These are phyloP conservation scores for Xylariaceae sp. DNA, from an alignment of 2,329 filamentous ascomycete genomes.

Conservation along the genomic window DNA sequence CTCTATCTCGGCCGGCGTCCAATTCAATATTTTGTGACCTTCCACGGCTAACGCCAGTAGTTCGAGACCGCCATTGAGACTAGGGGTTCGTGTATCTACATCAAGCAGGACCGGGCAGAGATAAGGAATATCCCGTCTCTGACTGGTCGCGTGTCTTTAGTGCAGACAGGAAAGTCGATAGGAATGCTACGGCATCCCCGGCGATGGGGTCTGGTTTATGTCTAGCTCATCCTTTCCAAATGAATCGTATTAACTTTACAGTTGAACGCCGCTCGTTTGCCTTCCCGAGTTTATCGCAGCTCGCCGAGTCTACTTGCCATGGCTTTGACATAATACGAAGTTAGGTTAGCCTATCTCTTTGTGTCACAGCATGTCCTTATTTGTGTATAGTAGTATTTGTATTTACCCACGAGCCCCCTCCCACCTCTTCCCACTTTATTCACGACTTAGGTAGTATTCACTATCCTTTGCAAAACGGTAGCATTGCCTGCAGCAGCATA, in stretches of 20 bases:
- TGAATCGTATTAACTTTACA: constrained; percentile 1
- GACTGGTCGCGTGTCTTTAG: constrained; percentile 23
- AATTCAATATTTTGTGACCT: background rate
- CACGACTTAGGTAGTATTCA: too few species aligned
- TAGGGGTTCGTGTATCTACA: constrained; percentile 1
- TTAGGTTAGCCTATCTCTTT: constrained; percentile 5
- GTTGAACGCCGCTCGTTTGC: constrained; percentile 4
- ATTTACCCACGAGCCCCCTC: too few species aligned
- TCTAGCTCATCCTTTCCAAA: constrained; percentile 10
- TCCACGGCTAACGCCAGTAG: constrained; percentile 1
- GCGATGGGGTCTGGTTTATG: constrained; percentile 16
- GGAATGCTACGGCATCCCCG: constrained; percentile 27
- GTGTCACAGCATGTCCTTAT: too few species aligned
- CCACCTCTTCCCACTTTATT: too few species aligned
- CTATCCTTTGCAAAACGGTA: background rate
- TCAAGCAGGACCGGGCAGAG: constrained; percentile 17
- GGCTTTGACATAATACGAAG: constrained; percentile 18
- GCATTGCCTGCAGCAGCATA: constrained; percentile 19
- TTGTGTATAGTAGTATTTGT: too few species aligned
- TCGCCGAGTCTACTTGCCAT: constrained; percentile 11
- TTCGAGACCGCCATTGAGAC: background rate
- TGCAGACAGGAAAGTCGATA: constrained; percentile 11
- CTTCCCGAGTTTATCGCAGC: constrained; percentile 14
- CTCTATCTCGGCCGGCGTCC: constrained; percentile 19
- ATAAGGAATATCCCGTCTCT: constrained; percentile 24